Percentiles rank a stretch among this genome's conserved stretches.
Conservation (phyloP, 768 basidiomycete species). For the Podaxis mareebaensis region DNA sequence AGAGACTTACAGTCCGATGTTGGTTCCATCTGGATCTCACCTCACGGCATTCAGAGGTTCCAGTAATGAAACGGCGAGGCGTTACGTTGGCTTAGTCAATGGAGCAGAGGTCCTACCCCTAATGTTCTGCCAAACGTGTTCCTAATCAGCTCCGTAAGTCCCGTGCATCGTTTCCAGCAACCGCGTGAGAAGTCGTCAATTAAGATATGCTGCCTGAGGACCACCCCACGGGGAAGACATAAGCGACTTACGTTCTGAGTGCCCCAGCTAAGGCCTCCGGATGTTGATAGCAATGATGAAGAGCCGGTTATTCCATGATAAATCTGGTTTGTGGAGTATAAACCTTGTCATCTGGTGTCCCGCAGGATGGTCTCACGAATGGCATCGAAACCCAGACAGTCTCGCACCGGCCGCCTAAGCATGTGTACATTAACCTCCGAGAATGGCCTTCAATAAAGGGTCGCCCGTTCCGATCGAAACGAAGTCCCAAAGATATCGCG, state of each 20-base stretch:
- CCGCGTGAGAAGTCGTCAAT: too few species aligned
- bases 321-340: neutral
- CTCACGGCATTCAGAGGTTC: too few species aligned
- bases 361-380: neutral
- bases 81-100: too few species aligned
- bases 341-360: neutral
- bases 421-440: neutral
- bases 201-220: too few species aligned
- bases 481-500: neutral
- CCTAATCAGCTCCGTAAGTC: too few species aligned
- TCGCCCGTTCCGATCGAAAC: neutral
- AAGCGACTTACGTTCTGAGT: neutral
- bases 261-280: neutral
- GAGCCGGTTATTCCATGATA: too few species aligned
- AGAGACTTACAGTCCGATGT: too few species aligned
- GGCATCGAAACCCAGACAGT: neutral
- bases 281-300: neutral
- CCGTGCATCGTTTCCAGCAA: too few species aligned
- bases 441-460: neutral
- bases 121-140: too few species aligned
- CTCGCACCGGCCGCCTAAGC: neutral
- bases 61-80: too few species aligned
- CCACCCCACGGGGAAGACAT: neutral
- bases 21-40: too few species aligned
- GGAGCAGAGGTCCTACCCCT: too few species aligned